Evolutionary conservation across 225 moss, liverwort and hornwort genomes (phyloP).

Genomic region (Bryoerythrophyllum caledonicum): DNA sequence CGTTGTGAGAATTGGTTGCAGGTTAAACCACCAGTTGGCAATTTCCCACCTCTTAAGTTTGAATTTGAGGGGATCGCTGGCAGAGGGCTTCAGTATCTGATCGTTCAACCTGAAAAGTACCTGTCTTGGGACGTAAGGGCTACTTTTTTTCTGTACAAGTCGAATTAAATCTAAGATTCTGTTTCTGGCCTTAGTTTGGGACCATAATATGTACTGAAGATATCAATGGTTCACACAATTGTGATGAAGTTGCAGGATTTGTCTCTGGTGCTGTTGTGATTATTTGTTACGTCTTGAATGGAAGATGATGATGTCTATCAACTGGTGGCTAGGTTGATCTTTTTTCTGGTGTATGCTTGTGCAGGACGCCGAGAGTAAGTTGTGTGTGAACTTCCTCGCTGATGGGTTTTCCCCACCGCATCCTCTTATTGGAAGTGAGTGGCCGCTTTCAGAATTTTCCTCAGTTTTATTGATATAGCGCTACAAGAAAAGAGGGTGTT

Average conservation of each 20-base stretch:
- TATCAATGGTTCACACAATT: background rate
- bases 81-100: background rate
- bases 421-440: background rate
- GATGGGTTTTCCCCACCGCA: background rate
- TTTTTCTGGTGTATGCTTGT: background rate
- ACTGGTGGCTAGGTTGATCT: background rate
- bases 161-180: background rate
- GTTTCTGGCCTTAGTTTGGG: background rate
- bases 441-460: background rate
- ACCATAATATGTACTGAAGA: background rate
- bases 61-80: background rate
- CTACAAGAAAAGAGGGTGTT: too few species aligned
- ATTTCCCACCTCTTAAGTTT: background rate
- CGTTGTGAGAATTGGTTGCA: background rate
- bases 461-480: background rate
- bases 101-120: constrained; percentile 1
- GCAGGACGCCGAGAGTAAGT: background rate
- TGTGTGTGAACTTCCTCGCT: background rate
- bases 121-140: background rate
- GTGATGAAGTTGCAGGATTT: background rate
- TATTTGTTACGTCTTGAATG: background rate
- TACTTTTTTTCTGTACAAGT: background rate
- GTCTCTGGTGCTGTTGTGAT: background rate
- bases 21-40: background rate
- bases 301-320: background rate